A percentile compares a stretch with the other conserved stretches of the same genome.
Evolutionary conservation across 257 asterid species (phyloP).

Genomic region (Craterostigma plantagineum): DNA sequence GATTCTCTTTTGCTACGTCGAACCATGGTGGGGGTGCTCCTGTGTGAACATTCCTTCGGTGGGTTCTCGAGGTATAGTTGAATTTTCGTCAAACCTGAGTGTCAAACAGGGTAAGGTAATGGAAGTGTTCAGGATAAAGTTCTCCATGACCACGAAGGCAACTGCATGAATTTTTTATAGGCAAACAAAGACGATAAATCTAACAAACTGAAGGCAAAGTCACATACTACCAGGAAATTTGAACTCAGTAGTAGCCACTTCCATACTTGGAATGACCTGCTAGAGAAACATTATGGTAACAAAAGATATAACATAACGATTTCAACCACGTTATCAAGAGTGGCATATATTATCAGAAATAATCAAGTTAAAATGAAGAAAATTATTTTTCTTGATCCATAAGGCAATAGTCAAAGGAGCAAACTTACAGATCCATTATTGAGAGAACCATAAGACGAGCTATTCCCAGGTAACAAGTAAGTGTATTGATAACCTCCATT

Average conservation of each 20-base stretch:
- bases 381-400: background rate
- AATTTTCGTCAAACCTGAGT: slow-evolving; percentile 30
- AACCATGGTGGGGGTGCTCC: slow-evolving; percentile 97
- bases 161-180: background rate
- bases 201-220: too few species aligned
- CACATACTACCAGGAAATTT: too few species aligned
- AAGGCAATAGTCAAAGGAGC: background rate
- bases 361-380: background rate
- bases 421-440: slow-evolving; percentile 21
- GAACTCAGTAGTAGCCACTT: too few species aligned
- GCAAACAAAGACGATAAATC: too few species aligned
- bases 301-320: too few species aligned
- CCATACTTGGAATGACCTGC: too few species aligned
- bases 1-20: slow-evolving; percentile 21
- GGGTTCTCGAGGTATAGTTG: slow-evolving; percentile 21
- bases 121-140: background rate
- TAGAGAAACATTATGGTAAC: too few species aligned
- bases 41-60: slow-evolving; percentile 55
- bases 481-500: background rate
- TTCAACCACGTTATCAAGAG: too few species aligned
- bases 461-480: background rate
- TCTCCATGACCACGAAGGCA: background rate
- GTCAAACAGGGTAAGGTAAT: slow-evolving; percentile 5
- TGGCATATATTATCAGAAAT: too few species aligned
- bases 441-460: slow-evolving; percentile 1